These are phyloP conservation scores for Thelonectria rubi DNA, from an alignment of 2,329 filamentous ascomycete genomes.

Conservation along the genomic window DNA sequence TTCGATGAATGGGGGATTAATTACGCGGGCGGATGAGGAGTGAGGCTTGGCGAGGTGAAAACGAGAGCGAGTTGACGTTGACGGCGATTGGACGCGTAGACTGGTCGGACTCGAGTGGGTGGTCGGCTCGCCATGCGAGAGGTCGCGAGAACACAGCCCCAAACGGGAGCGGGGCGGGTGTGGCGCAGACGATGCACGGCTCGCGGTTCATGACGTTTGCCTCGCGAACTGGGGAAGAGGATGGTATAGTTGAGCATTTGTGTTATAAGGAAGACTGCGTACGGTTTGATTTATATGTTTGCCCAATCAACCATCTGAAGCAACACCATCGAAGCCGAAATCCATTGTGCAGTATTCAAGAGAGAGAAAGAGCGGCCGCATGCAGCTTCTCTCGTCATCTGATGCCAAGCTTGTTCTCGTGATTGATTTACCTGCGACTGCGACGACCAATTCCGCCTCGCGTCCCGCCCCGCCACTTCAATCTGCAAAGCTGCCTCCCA, in stretches of 20 bases:
- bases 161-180: conserved; percentile 22
- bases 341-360: neutral
- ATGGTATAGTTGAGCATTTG: neutral
- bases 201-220: conserved; percentile 32
- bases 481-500: conserved; percentile 1
- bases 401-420: conserved; percentile 18
- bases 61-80: neutral
- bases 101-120: neutral
- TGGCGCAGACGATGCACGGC: conserved; percentile 30
- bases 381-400: conserved; percentile 8
- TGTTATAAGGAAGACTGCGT: neutral
- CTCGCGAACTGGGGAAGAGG: conserved; percentile 16
- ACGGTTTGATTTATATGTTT: neutral
- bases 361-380: neutral
- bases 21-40: conserved; percentile 8
- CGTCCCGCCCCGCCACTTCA: conserved; percentile 16
- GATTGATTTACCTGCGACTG: conserved; percentile 7
- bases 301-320: neutral
- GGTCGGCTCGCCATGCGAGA: conserved; percentile 20
- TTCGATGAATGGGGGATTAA: neutral
- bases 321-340: neutral
- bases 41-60: conserved; percentile 1
- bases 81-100: conserved; percentile 14
- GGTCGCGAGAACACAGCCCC: conserved; percentile 34
- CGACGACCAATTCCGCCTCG: conserved; percentile 11